Conservation (phyloP, 352 stramenopile species). For the Sclerospora graminicola region DNA sequence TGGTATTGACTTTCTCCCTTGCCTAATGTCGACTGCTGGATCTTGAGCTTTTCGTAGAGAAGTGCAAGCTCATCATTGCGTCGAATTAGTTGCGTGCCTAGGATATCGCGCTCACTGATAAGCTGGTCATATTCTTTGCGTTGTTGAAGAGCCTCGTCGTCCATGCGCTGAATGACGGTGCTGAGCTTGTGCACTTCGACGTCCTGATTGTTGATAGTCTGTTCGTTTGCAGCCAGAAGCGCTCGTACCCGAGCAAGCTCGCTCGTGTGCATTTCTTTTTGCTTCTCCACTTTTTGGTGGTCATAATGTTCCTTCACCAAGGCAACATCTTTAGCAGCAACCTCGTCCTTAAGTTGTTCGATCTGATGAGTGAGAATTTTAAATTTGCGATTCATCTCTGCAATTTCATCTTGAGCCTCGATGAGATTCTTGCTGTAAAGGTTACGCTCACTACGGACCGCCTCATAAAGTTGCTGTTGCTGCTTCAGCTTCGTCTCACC, state of each 20-base stretch:
- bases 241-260: slow-evolving; percentile 87
- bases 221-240: slow-evolving; percentile 82
- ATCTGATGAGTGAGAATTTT: slow-evolving; percentile 98
- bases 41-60: slow-evolving; percentile 96
- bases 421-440: slow-evolving; percentile 94
- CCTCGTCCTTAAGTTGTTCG: slow-evolving; percentile 94
- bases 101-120: no score
- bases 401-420: slow-evolving; percentile 93
- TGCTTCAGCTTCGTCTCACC: slow-evolving; percentile 92
- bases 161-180: no score
- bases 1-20: slow-evolving; percentile 91
- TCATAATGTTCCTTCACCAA: slow-evolving; percentile 95
- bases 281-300: slow-evolving; percentile 91
- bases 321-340: slow-evolving; percentile 90
- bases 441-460: slow-evolving; percentile 90
- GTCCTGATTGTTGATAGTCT: no score
- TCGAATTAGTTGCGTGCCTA: no score
- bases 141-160: no score
- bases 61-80: no score
- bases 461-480: slow-evolving; percentile 94
- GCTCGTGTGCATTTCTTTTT: slow-evolving; percentile 90
- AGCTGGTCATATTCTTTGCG: no score
- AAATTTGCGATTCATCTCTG: slow-evolving; percentile 94
- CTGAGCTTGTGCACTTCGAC: no score
- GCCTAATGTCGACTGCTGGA: slow-evolving; percentile 94